Evolutionary conservation across 2,329 filamentous ascomycete species (phyloP), one percentile per base, ranked within the genome.

Genomic region (Aspergillus fijiensis): DNA sequence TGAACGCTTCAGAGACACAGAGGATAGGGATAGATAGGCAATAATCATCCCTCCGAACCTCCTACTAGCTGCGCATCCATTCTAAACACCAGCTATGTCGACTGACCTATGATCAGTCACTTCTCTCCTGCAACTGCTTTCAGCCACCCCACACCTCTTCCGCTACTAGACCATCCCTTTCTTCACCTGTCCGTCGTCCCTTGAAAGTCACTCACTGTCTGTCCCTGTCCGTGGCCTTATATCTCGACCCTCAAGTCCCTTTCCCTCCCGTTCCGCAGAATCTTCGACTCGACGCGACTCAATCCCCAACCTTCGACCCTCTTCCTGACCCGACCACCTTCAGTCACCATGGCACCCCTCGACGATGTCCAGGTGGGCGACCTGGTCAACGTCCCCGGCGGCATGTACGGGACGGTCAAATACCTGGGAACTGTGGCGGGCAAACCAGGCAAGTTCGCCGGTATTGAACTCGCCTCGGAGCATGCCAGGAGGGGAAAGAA

Each of bases 401-500:
- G 89, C 74, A 96, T 99, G 92, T 82, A 89, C 66, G 95, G 95
- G 52, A 89, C 87, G 2, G 88, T 98, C 66, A 94, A 90, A 73
- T 99, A 96, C 73, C 82, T 98, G 63, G 95, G 95, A 49, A 82
- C 82, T 45, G 94, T 99, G 47, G 86, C 88, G 68, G 93, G 93
- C 64, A 97, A 96, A 81, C 92, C 90, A 67, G 95, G 95, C 54
- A 85, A 86, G 21, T 99, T 99, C 81, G 92, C 91, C 33, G 95
- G 95, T 50, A 91, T 99, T 39, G 95, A 99, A 77, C 82, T 99
- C 64, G 87, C 89, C 69, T 81, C 85, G 56, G 90, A 96, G 67
- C 96, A 89, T 79, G 90, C 92, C 35, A 77, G 83, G 55, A 86
- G 89, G 72, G 95, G 95, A 35, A 99, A 99, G 82, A 99, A 99